Evolutionary conservation across 1,139 yeast genomes (phyloP), one percentile per base, ranked within the genome.

Genomic region (Sugiyamaella neomexicana): DNA sequence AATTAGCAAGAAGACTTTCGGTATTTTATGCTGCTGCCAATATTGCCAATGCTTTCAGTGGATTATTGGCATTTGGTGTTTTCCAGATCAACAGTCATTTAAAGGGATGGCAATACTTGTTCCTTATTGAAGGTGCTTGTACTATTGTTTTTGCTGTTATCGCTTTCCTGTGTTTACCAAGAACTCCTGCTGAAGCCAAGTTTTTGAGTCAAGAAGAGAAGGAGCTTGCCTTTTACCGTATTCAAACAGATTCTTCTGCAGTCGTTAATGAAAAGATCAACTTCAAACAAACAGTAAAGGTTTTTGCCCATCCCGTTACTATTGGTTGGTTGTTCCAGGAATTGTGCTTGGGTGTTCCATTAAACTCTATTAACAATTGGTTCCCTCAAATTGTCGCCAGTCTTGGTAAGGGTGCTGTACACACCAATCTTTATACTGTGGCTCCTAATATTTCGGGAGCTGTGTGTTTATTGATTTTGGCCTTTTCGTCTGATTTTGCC

Each of bases 361-460:
- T 77, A 42, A 76, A 76, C 62, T 75, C 80, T 13, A 73, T 78
- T 58, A 75, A 76, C 58, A 75, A 75, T 62, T 78, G 79, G 78
- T 75, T 78, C 58, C 81, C 85, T 51, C 80, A 81, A 50, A 80
- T 80, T 58, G 76, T 80, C 58, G 72, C 69, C 46, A 73, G 77
- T 53, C 72, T 81, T 73, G 84, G 83, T 4, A 77, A 77, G 60
- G 74, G 80, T 4, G 79, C 82, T 3, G 82, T 75, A 25, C 65
- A 71, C 58, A 80, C 83, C 10, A 80, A 80, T 63, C 75, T 77
- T 58, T 80, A 77, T 61, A 79, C 84, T 0, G 80, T 80, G 29
- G 81, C 81, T 54, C 85, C 85, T 23, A 80, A 82, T 76, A 68
- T 80, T 38, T 72, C 75, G 58, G 83, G 84, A 1, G 81, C 82